These are phyloP conservation scores for Podospora tetraspora DNA, from an alignment of 495 filamentous ascomycete genomes.

Conservation along the genomic window DNA sequence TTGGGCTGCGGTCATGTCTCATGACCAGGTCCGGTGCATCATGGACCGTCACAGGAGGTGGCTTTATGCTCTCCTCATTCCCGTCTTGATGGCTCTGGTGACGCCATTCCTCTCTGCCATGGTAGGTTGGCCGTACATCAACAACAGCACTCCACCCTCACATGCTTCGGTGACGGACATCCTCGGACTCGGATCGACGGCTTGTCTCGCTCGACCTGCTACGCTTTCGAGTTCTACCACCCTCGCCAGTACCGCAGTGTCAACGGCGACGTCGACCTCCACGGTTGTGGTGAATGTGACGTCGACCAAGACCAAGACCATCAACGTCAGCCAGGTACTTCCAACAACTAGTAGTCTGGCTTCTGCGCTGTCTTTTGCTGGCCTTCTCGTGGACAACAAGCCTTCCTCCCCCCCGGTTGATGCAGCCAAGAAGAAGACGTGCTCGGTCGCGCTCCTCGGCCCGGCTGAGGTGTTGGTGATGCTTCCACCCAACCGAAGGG, in stretches of 20 bases:
- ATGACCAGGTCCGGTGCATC: not conserved
- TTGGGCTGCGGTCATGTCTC: not conserved
- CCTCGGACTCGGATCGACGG: conserved; percentile 14
- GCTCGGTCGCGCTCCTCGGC: conserved; percentile 33
- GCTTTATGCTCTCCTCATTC: not conserved
- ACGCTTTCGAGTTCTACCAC: conserved; percentile 15
- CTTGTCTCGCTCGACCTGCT: not conserved
- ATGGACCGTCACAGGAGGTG: not conserved
- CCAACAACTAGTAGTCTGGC: conserved; percentile 38
- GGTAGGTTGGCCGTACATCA: not conserved
- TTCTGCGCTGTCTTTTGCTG: conserved; percentile 33
- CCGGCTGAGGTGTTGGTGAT: conserved; percentile 38
- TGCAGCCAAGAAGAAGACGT: conserved; percentile 27
- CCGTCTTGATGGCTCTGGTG: conserved; percentile 16
- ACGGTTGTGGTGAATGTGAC: conserved; percentile 21
- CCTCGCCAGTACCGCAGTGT: not conserved
- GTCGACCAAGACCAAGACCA: conserved; percentile 6
- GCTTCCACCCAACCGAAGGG: conserved; percentile 35
- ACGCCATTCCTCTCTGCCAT: conserved; percentile 7
- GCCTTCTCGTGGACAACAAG: conserved; percentile 38
- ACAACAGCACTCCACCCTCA: not conserved
- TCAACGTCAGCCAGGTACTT: conserved; percentile 36
- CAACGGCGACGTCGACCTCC: conserved; percentile 28
- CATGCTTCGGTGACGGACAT: not conserved
- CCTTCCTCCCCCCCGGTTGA: conserved; percentile 21